phyloP scores from a whole-genome alignment of 169 alveolate species.

The Plasmodium gallinaceum region DNA sequence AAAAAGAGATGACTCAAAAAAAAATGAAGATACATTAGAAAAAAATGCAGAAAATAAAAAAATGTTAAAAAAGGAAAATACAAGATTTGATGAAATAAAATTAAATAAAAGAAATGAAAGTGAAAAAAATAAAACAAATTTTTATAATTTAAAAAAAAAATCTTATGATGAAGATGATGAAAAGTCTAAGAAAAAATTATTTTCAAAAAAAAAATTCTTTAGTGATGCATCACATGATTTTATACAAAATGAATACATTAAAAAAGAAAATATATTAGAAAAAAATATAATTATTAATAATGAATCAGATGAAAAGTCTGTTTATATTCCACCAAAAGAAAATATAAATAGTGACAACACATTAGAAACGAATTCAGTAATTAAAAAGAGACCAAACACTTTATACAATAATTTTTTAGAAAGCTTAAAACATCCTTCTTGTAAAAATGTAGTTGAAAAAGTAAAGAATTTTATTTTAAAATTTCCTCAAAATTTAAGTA shows the following conservation, averaged over 20 bases:
- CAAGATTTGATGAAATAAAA: not conserved
- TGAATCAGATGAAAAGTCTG: not conserved
- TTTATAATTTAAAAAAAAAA: not conserved
- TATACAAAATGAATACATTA: not conserved
- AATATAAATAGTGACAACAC: slow-evolving; percentile 1
- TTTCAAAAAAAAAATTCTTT: not conserved
- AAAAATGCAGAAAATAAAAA: slow-evolving; percentile 8
- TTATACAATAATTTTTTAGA: slow-evolving; percentile 86
- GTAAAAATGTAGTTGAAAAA: slow-evolving; percentile 84
- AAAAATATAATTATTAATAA: not conserved
- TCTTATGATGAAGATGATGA: slow-evolving; percentile 9
- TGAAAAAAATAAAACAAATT: not conserved
- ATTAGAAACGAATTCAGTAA: not conserved
- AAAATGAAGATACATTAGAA: slow-evolving; percentile 12
- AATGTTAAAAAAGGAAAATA: slow-evolving; percentile 4
- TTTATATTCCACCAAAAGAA: not conserved
- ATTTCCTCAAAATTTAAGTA: slow-evolving; percentile 78
- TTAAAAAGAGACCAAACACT: slow-evolving; percentile 76
- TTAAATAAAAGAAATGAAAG: slow-evolving; percentile 4
- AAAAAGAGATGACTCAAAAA: slow-evolving; percentile 39
- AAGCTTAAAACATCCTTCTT: slow-evolving; percentile 84
- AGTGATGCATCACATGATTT: not conserved
- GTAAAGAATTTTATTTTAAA: slow-evolving; percentile 75
- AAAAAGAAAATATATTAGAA: not conserved
- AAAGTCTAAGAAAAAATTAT: not conserved